Evolutionary conservation across 2,329 filamentous ascomycete genomes (phyloP), one percentile per base, ranked within the genome.

Genomic region (Pseudogymnoascus sp.): DNA sequence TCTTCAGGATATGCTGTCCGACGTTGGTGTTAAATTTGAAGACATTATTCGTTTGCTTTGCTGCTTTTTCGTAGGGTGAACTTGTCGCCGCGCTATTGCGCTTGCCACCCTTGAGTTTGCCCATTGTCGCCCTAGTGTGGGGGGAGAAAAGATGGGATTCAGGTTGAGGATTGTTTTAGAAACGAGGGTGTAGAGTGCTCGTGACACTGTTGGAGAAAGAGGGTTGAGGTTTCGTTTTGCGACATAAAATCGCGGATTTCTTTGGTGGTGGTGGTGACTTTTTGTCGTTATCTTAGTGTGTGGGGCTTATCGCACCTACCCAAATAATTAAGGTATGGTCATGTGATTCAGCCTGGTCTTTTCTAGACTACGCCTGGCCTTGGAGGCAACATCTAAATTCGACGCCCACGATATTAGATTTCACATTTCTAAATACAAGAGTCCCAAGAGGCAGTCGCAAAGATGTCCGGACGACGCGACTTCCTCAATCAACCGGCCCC

Each of bases 11-110:
- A 76, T 97, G 69, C 73, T 90, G 86, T 70, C 93, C 92, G 68
- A 95, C 85, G 75, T 93, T 85, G 70, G 89, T 95, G 80, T 96
- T 96, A 86, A 97, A 96, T 75, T 96, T 96, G 85, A 97, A 97
- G 76, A 97, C 91, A 71, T 90, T 93, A 79, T 96, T 92, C 64
- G 72, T 72, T 8, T 69, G 61, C 10, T 68, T 64, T 65, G 70
- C 65, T 7, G 71, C 69, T 69, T 72, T 71, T 19, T 71, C 62
- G 60, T 74, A 71, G 11, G 72, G 68, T 3, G 69, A 64, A 7
- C 62, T 38, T 24, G 67, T 29, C 3, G 68, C 63, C 1, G 70
- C 67, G 66, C 65, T 70, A 59, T 73, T 73, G 62, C 70, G 71
- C 68, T 74, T 74, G 47, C 64, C 64, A 10, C 65, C 64, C 63